These are phyloP conservation scores for Fagopyrum homotropicum DNA, from an alignment of 148 eudicot species.

Conservation along the genomic window DNA sequence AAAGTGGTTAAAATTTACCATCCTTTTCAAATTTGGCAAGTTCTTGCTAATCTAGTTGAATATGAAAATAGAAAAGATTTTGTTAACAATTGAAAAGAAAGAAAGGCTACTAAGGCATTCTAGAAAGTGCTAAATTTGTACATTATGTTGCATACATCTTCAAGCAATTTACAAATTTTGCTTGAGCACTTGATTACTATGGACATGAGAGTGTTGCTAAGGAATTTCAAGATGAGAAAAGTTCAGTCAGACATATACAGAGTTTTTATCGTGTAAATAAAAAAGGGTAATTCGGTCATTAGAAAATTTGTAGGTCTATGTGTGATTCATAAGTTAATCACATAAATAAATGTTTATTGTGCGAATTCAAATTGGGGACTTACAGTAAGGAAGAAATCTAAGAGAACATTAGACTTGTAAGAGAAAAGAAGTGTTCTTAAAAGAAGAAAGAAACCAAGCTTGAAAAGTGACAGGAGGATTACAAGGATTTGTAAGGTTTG, in stretches of 20 bases:
- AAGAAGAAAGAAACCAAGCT: conserved; percentile 78
- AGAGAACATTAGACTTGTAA: conserved; percentile 50
- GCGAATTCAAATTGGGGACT: conserved; percentile 90
- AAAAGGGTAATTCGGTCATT: conserved; percentile 50
- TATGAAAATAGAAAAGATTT: too few relatives aligned
- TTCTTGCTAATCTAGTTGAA: too few relatives aligned
- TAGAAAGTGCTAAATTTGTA: too few relatives aligned
- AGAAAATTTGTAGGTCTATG: too few relatives aligned
- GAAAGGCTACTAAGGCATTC: too few relatives aligned
- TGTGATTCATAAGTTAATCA: too few relatives aligned
- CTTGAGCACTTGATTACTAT: conserved; percentile 76
- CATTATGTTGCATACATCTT: neutral
- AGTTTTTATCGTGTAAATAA: conserved; percentile 66
- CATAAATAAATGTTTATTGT: neutral
- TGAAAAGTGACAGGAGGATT: conserved; percentile 71
- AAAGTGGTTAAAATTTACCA: too few relatives aligned
- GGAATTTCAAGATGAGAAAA: conserved; percentile 59
- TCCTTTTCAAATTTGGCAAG: too few relatives aligned
- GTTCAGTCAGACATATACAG: conserved; percentile 49
- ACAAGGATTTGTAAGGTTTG: conserved; percentile 74
- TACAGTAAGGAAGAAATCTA: conserved; percentile 65
- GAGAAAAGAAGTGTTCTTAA: conserved; percentile 50
- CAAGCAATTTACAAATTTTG: conserved; percentile 72
- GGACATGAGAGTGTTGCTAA: conserved; percentile 88
- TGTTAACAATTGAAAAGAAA: too few relatives aligned